Conservation (phyloP, 2,329 filamentous ascomycete genomes). For the Xylariaceae sp. region DNA sequence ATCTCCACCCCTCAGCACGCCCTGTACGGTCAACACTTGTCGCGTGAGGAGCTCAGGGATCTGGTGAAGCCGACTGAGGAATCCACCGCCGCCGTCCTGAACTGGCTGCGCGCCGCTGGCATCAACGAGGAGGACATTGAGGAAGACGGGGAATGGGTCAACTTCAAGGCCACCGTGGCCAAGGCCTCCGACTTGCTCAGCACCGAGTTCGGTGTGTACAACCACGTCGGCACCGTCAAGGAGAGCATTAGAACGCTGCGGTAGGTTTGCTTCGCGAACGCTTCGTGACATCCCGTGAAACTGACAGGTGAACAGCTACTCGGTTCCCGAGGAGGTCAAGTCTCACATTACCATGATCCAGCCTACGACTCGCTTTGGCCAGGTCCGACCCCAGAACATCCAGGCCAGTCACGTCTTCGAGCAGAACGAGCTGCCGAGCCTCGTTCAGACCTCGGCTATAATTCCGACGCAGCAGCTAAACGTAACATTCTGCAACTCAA, state of each 20-base stretch:
- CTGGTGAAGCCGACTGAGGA: constrained; percentile 44
- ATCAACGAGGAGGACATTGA: constrained; percentile 60
- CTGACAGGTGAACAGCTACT: constrained; percentile 54
- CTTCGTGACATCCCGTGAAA: constrained; percentile 14
- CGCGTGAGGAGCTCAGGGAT: constrained; percentile 59
- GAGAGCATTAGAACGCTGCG: constrained; percentile 56
- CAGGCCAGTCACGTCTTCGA: constrained; percentile 48
- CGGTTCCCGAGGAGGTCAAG: constrained; percentile 62
- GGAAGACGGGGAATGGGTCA: constrained; percentile 58
- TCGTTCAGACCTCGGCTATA: constrained; percentile 16
- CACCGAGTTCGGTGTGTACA: constrained; percentile 64
- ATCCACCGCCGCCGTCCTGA: constrained; percentile 55
- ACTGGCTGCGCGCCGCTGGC: constrained; percentile 62
- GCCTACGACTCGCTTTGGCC: constrained; percentile 68
- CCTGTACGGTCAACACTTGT: constrained; percentile 68
- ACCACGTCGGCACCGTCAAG: constrained; percentile 49
- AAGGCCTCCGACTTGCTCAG: constrained; percentile 59
- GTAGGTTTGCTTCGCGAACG: constrained; percentile 26
- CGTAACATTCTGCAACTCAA: constrained; percentile 46
- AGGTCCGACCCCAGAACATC: constrained; percentile 51
- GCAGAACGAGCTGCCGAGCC: constrained; percentile 29
- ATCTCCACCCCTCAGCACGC: constrained; percentile 66
- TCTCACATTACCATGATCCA: constrained; percentile 67
- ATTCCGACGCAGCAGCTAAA: constrained; percentile 28
- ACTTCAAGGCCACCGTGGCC: constrained; percentile 58